Evolutionary conservation across 768 basidiomycete species (phyloP).

Genomic region (Phallus indusiatus): DNA sequence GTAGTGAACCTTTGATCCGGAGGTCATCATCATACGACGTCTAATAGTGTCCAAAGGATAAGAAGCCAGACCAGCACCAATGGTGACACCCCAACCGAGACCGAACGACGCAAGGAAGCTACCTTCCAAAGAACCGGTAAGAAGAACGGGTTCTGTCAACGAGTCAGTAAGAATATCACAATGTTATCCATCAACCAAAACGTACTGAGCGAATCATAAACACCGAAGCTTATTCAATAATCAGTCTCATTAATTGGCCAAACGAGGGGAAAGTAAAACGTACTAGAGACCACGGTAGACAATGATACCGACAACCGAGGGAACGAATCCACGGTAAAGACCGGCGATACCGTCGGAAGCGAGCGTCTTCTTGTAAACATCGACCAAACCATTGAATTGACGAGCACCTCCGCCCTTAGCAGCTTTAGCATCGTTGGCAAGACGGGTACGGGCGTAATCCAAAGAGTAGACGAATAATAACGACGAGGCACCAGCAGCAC

Average conservation of each 20-base stretch:
- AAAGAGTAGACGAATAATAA: conserved; percentile 99
- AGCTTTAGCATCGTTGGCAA: conserved; percentile 96
- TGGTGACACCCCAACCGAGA: conserved; percentile 99
- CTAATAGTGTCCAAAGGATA: conserved; percentile 93
- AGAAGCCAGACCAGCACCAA: conserved; percentile 98
- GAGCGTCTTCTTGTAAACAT: conserved; percentile 96
- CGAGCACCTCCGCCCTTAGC: conserved; percentile 85
- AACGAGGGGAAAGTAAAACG: conserved; percentile 4
- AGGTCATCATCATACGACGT: conserved; percentile 99
- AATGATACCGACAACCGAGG: conserved; percentile 98
- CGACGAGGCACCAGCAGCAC: conserved; percentile 97
- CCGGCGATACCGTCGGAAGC: conserved; percentile 96
- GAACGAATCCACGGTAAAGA: conserved; percentile 99
- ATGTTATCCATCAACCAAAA: conserved; percentile 19
- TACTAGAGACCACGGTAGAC: conserved; percentile 97
- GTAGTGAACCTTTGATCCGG: conserved; percentile 92
- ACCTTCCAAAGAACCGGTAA: conserved; percentile 90
- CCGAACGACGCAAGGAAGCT: conserved; percentile 95
- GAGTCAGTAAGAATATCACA: conserved; percentile 20
- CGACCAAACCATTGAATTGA: conserved; percentile 98
- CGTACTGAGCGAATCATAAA: conserved; percentile 88
- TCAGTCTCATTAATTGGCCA: not conserved
- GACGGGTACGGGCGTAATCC: conserved; percentile 98
- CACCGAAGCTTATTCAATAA: conserved; percentile 55
- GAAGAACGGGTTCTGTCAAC: conserved; percentile 82